Base-by-base conservation (phyloP, 352 stramenopile genomes). In the Phytopythium delawarense region DNA sequence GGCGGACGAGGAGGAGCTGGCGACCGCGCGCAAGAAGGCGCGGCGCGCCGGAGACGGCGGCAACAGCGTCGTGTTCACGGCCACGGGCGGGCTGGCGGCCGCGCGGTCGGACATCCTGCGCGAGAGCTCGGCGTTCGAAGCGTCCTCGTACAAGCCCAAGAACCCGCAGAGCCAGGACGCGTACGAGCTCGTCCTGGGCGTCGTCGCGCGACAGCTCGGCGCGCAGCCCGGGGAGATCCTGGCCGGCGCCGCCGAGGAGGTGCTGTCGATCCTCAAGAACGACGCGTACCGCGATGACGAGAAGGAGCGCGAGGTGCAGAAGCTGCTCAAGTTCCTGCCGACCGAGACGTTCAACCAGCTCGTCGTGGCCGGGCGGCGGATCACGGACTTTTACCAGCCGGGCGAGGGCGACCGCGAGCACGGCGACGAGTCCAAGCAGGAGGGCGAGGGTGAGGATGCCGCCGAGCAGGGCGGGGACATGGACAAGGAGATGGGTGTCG, bases 401-500 rank as follows among this genome's bases (percentile, higher is more conserved):
- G 69, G 50, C 15, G 68, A 70, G n/a, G 74, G 70, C 21, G 78
- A 72, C 34, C 62, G 34, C 1, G 64, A 25, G 13, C 60, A 65
- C 9, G 68, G 71, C 12, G 69, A 69, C 1, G 72, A 50, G 18
- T 23, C 37, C 0, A 59, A 59, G 54, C 67, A 57, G 12, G 71
- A 65, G 9, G 72, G 64, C 23, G 67, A 67, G 0, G 71, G 72
- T 25, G 71, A 64, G 9, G 79, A 84, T 25, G 16, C 16, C 23
- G 23, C 23, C 15, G 81, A 78, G 12, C 34, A 48, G 16, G 76
- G 66, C 42, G 78, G 96, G 39, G 81, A 83, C 39, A 74, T 99
- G 54, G 96, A 99, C 63, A 97, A 99, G 65, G 96, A 99, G 70
- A 99, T 99, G 93, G 96, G 96, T 52, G 97, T 99, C 46, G 96